Percentiles rank a stretch among this genome's conserved stretches.
phyloP scores from a whole-genome alignment of 345 rosid genomes.

The Citrus sinensis region DVS_A1.0 CM039165.1:6329501-6330000 shows the following conservation, averaged over 20 bases:
- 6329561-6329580: too few species aligned
- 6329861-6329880: neutral
- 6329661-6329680: too few species aligned
- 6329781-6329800: conserved; percentile 84
- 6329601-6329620: too few species aligned
- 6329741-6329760: conserved; percentile 62
- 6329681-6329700: neutral
- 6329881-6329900: neutral
- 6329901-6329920: too few species aligned
- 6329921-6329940: conserved; percentile 64
- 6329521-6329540: too few species aligned
- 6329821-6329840: neutral
- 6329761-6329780: conserved; percentile 77
- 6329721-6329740: conserved; percentile 65
- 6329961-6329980: conserved; percentile 77
- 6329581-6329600: too few species aligned
- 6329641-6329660: too few species aligned
- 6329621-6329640: too few species aligned
- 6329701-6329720: conserved; percentile 34
- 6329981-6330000: conserved; percentile 83
- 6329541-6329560: too few species aligned
- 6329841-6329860: neutral
- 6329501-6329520: too few species aligned
- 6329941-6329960: conserved; percentile 95
- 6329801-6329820: neutral